Evolutionary conservation across 2,329 filamentous ascomycete genomes (phyloP).

Genomic region (Orbilia brochopaga): DNA sequence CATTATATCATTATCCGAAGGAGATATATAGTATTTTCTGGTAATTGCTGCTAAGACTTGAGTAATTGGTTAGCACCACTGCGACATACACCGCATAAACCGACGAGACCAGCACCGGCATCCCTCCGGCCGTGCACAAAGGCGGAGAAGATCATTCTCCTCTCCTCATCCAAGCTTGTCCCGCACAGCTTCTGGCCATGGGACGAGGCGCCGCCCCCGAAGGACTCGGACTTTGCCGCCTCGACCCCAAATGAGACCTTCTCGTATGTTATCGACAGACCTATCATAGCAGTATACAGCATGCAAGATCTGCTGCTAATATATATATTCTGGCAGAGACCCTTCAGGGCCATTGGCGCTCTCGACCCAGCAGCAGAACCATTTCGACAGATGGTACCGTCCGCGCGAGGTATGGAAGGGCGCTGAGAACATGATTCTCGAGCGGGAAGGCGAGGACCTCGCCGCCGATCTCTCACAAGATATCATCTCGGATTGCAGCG

Average conservation of each 20-base stretch:
- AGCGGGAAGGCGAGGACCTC: conserved; percentile 66
- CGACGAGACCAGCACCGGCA: conserved; percentile 12
- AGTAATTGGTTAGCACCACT: background rate
- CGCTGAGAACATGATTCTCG: conserved; percentile 60
- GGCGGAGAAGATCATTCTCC: conserved; percentile 76
- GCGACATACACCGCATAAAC: background rate
- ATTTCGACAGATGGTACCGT: conserved; percentile 84
- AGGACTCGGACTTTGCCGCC: conserved; percentile 67
- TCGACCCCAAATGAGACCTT: conserved; percentile 63
- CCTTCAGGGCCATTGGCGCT: conserved; percentile 69
- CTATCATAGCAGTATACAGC: conserved; percentile 1
- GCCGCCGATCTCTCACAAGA: conserved; percentile 83
- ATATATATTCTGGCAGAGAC: conserved; percentile 65
- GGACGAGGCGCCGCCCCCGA: conserved; percentile 67
- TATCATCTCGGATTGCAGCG: conserved; percentile 93
- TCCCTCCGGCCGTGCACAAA: conserved; percentile 66
- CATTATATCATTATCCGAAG: background rate
- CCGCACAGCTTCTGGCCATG: conserved; percentile 85
- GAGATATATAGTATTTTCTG: background rate
- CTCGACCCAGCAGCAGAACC: conserved; percentile 73
- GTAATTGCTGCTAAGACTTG: background rate
- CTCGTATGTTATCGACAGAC: conserved; percentile 62
- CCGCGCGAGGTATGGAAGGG: conserved; percentile 68
- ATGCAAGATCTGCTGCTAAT: conserved; percentile 18
- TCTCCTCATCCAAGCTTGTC: conserved; percentile 79